A percentile compares a stretch with the other conserved stretches of the same genome.
phyloP scores from a whole-genome alignment of 495 filamentous ascomycete genomes.

The Schizothecium vesticola region DNA sequence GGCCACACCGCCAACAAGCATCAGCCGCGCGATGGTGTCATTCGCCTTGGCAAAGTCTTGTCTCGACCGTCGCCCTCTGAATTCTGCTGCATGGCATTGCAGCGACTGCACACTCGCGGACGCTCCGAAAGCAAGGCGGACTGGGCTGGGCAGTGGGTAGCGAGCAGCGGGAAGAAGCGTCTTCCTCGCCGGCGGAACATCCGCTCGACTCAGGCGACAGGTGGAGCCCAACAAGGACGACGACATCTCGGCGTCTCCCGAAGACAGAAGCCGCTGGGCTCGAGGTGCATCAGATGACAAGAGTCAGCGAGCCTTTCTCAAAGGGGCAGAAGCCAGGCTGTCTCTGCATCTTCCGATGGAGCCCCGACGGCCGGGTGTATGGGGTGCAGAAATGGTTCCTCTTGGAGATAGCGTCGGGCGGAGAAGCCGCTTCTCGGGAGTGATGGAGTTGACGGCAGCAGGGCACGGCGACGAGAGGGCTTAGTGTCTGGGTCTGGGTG shows the following conservation, averaged over 20 bases:
- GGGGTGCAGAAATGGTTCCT: not conserved
- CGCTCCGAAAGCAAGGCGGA: not conserved
- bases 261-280: not conserved
- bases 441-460: not conserved
- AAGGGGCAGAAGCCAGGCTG: not conserved
- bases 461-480: not conserved
- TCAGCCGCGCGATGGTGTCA: slow-evolving; percentile 24
- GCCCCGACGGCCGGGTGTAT: not conserved
- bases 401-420: not conserved
- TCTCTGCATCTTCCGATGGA: not conserved
- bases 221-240: not conserved
- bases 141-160: too few species aligned
- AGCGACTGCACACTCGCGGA: not conserved
- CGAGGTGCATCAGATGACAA: not conserved
- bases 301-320: not conserved
- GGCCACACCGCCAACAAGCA: slow-evolving; percentile 6
- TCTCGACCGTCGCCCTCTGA: not conserved
- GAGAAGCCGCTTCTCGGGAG: not conserved
- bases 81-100: not conserved
- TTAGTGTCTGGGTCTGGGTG: too few species aligned
- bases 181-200: not conserved
- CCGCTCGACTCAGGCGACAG: not conserved
- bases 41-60: slow-evolving; percentile 17
- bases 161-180: not conserved
- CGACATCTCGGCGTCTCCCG: not conserved